These are phyloP conservation scores for Didymosphaeria variabile DNA, from an alignment of 2,329 filamentous ascomycete species.

Conservation along the genomic window DNA sequence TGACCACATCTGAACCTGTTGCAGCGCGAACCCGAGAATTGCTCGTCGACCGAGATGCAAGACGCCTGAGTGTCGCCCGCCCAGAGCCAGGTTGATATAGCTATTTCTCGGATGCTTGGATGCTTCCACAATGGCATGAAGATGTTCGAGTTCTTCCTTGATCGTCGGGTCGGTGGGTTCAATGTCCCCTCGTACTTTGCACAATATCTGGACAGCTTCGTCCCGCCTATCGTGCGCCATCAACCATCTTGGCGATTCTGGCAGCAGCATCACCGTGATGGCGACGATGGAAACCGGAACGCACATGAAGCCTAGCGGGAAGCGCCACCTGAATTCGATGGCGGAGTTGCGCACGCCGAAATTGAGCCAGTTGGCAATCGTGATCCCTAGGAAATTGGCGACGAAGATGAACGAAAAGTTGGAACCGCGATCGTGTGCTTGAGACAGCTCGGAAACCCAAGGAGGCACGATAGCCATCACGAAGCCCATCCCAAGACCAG, in stretches of 20 bases:
- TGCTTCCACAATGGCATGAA: neutral
- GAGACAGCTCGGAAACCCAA: constrained; percentile 73
- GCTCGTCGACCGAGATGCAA: neutral
- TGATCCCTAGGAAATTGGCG: constrained; percentile 68
- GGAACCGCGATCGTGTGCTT: constrained; percentile 73
- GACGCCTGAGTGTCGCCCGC: neutral
- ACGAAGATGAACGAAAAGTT: constrained; percentile 75
- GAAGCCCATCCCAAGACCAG: constrained; percentile 73
- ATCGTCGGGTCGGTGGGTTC: neutral
- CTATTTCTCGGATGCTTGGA: neutral
- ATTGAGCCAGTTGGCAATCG: constrained; percentile 63
- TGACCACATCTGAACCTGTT: neutral
- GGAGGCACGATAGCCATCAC: constrained; percentile 74
- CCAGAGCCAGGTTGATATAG: neutral
- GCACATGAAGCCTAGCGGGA: constrained; percentile 74
- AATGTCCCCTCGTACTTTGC: neutral
- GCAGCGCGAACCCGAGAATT: neutral
- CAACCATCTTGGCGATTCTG: neutral
- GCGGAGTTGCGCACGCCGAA: constrained; percentile 65
- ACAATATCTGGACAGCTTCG: neutral
- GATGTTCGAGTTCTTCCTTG: constrained; percentile 2
- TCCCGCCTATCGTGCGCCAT: neutral
- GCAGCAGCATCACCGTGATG: neutral
- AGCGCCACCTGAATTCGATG: constrained; percentile 64
- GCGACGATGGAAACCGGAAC: constrained; percentile 40